A percentile compares a stretch with the other conserved stretches of the same genome.
phyloP scores from a whole-genome alignment of 2,329 filamentous ascomycete species.

The Talaromyces sp. region DNA sequence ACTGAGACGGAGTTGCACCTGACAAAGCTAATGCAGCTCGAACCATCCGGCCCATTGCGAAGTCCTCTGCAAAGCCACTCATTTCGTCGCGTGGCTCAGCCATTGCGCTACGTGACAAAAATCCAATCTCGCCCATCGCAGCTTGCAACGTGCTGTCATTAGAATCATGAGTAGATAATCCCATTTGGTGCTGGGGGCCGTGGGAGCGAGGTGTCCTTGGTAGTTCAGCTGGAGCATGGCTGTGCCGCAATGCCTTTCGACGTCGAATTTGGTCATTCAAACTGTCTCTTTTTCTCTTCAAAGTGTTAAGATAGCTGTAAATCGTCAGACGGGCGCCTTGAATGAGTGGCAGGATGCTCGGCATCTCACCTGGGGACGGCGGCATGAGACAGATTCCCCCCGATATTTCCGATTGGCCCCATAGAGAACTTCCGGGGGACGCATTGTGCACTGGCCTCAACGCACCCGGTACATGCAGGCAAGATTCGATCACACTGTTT shows the following conservation, averaged over 20 bases:
- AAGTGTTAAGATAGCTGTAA: conserved; percentile 13
- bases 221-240: too few species aligned
- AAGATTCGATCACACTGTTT: conserved; percentile 17
- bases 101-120: conserved; percentile 26
- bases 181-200: too few species aligned
- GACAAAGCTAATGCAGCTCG: background rate
- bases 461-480: background rate
- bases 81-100: conserved; percentile 22
- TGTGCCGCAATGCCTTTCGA: too few species aligned
- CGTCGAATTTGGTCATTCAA: too few species aligned
- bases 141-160: conserved; percentile 18
- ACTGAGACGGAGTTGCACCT: background rate
- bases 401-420: background rate
- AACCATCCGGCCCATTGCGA: conserved; percentile 6
- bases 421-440: background rate
- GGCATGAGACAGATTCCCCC: background rate
- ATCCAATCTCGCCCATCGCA: conserved; percentile 26
- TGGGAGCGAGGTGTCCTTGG: too few species aligned
- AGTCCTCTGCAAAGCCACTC: conserved; percentile 16
- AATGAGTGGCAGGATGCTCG: too few species aligned
- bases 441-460: background rate
- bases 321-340: background rate
- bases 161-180: too few species aligned
- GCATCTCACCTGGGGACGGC: background rate
- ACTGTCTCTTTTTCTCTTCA: conserved; percentile 17